These are phyloP conservation scores for Epichloe sibirici DNA, from an alignment of 2,329 filamentous ascomycete genomes.

Conservation along the genomic window DNA sequence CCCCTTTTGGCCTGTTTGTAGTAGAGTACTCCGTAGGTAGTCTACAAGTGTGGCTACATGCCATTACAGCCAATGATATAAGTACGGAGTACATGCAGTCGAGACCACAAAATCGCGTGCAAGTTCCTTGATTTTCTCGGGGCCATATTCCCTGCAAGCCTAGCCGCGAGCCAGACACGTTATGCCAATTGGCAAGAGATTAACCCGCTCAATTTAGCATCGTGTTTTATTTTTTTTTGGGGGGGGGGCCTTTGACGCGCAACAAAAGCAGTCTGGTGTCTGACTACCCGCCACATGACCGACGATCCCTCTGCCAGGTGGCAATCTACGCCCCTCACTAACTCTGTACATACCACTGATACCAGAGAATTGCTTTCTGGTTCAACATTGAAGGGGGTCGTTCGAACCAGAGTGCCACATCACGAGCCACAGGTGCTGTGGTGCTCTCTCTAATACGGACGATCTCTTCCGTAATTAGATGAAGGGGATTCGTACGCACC, in stretches of 20 bases:
- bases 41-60: background rate
- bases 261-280: too few species aligned
- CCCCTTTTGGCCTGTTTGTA: background rate
- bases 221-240: too few species aligned
- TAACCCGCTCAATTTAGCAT: too few species aligned
- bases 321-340: background rate
- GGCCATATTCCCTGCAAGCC: background rate
- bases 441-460: background rate
- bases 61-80: background rate
- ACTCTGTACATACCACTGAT: too few species aligned
- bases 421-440: background rate
- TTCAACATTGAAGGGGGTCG: too few species aligned
- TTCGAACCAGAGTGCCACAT: too few species aligned
- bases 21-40: background rate
- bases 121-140: background rate
- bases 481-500: slow-evolving; percentile 6
- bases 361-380: too few species aligned
- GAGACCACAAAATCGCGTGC: background rate
- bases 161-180: too few species aligned
- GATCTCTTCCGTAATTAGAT: background rate
- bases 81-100: background rate
- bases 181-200: too few species aligned
- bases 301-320: background rate
- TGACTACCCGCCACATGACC: background rate
- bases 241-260: too few species aligned